Evolutionary conservation across 2,329 filamentous ascomycete genomes (phyloP), one percentile per base, ranked within the genome.

Genomic region (Xylariaceae sp.): DNA sequence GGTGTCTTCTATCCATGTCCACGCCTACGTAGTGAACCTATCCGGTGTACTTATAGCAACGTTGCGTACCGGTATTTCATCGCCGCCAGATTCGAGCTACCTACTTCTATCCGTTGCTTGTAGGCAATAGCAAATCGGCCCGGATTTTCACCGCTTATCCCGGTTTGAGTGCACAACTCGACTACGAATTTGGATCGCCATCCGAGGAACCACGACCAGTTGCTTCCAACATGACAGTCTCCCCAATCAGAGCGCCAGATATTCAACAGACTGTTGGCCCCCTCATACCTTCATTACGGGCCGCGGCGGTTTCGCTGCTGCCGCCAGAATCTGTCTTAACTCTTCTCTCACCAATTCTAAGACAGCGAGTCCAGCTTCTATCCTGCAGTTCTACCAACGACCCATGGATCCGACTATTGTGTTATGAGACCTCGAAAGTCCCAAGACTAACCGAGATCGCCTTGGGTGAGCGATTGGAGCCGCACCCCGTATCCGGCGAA

Each of bases 401-500:
- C 34, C 82, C 86, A 49, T 92, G 89, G 88, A 79, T 92, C 15
- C 78, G 82, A 0, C 76, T 92, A 30, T 76, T 92, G 21, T 86
- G 83, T 66, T 92, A 89, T 74, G 81, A 88, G 63, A 64, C 76
- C 7, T 70, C 77, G 58, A 78, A 79, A 58, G 74, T 77, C 2
- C 73, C 80, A 41, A 79, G 76, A 59, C 76, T 92, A 16, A 75
- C 79, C n/a, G 74, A 81, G 54, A 73, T 86, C 13, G 83, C 84
- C 30, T 78, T 79, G 61, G 78, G 79, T 52, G 81, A 87, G 49
- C 73, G 78, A 43, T 74, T 92, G 30, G 87, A 92, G 68, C 87
- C 87, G n/a, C 89, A 94, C 64, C 89, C 89, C 2, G 83, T 87
- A 4, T 90, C 87, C 2, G 88, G 88, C 50, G 88, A 92, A 69